A percentile compares a stretch with the other conserved stretches of the same genome.
Conservation (phyloP, 148 eudicot genomes). For the Polygonum aviculare region DNA sequence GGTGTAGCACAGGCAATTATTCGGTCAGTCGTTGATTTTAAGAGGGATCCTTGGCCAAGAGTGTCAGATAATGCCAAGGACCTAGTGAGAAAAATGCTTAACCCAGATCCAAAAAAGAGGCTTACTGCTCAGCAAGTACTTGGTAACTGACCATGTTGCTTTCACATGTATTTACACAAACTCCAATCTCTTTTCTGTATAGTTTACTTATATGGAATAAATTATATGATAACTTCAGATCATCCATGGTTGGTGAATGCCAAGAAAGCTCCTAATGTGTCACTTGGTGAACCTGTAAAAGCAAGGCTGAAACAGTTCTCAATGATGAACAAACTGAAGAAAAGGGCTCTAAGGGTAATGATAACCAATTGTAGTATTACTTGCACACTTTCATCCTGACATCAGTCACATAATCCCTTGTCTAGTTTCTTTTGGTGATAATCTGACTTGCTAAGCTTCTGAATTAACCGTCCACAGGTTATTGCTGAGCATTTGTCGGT, state of each 20-base stretch:
- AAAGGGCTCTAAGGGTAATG: constrained; percentile 63
- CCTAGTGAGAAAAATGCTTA: constrained; percentile 66
- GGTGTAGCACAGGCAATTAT: constrained; percentile 85
- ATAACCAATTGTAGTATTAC: not conserved
- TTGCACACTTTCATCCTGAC: constrained; percentile 11
- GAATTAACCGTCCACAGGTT: constrained; percentile 30
- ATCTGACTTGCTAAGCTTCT: not conserved
- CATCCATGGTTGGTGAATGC: constrained; percentile 78
- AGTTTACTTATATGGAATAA: constrained; percentile 7
- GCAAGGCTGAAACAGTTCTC: constrained; percentile 80
- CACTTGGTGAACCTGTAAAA: constrained; percentile 80
- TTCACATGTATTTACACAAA: not conserved
- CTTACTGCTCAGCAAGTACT: constrained; percentile 66
- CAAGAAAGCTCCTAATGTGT: constrained; percentile 73
- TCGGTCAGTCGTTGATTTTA: constrained; percentile 61
- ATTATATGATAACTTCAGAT: constrained; percentile 28
- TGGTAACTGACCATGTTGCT: constrained; percentile 27
- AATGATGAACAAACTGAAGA: constrained; percentile 89
- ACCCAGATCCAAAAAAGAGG: constrained; percentile 58
- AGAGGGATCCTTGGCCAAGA: constrained; percentile 81
- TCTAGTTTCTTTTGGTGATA: not conserved
- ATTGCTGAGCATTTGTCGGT: constrained; percentile 77
- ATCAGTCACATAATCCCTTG: not conserved
- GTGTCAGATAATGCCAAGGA: constrained; percentile 70
- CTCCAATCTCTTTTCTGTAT: not conserved